Base-by-base conservation (phyloP, 495 filamentous ascomycete genomes). In the Aspergillus saccharolyticus region DNA sequence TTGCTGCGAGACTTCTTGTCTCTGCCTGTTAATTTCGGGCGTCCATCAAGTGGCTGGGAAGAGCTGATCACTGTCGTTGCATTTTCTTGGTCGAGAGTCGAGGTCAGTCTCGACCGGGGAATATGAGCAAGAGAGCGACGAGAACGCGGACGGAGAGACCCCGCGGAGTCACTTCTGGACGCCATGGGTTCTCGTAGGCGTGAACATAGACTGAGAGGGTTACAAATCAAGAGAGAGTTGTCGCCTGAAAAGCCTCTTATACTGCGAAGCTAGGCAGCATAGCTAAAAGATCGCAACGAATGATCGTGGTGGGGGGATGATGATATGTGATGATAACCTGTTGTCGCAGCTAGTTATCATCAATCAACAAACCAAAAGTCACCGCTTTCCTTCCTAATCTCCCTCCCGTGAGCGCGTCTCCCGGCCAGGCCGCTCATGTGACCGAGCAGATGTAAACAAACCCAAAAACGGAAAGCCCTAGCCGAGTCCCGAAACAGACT, bases 1-100 rank as follows among this genome's bases (percentile, higher is more conserved):
- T 96, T 97, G 70, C 94, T 97, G 51, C 94, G 83, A 33, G 85
- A 89, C 72, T 95, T 96, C 71, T 87, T 90, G 16, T 78, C 72
- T 49, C 77, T 78, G 9, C 70, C 61, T 57, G 66, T 69, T 21
- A 56, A 22, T 62, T 66, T 78, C 54, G 70, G 73, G 59, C 68
- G 70, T 21, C 44, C 47, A 24, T 21, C 59, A 8, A 66, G 60
- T 14, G 69, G 61, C 28, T 61, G 63, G 10, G 77, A 59, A 25
- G 76, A 66, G 50, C 69, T 72, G 44, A 85, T 64, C 59, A 89
- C 86, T 39, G 83, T 69, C 9, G 84, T 89, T 60, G 81, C 77
- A 74, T 93, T 91, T 68, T 91, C 89, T 68, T 89, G 85, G 59
- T 89, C 85, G 53, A 75, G 46, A 20, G 63, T 65, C 47, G 66